Evolutionary conservation across 495 filamentous ascomycete species (phyloP).

Genomic region (Cenococcum geophilum): DNA sequence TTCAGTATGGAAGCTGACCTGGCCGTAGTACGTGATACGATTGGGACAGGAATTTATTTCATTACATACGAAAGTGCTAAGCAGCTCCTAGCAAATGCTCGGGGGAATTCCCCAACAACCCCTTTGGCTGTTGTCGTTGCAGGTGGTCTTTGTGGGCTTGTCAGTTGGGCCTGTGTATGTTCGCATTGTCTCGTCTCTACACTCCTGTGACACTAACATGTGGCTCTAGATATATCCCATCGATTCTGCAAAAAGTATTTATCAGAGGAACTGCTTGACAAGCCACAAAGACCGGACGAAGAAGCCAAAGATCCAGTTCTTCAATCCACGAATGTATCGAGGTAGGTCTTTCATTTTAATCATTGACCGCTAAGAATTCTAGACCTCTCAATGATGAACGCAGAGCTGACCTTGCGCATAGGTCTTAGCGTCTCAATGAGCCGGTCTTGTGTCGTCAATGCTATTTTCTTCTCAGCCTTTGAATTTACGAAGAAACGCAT

Average conservation of each 20-base stretch:
- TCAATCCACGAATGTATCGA: slow-evolving; percentile 64
- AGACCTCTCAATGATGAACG: neutral
- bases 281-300: slow-evolving; percentile 54
- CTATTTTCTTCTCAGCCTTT: slow-evolving; percentile 73
- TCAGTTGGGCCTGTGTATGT: slow-evolving; percentile 74
- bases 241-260: slow-evolving; percentile 76
- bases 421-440: slow-evolving; percentile 75
- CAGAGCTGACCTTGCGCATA: slow-evolving; percentile 26
- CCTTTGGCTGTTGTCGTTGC: slow-evolving; percentile 67
- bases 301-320: slow-evolving; percentile 64
- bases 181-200: neutral
- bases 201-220: neutral
- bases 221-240: slow-evolving; percentile 59
- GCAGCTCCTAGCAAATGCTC: slow-evolving; percentile 69
- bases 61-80: slow-evolving; percentile 87
- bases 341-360: slow-evolving; percentile 28
- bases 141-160: slow-evolving; percentile 71
- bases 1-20: neutral
- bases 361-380: slow-evolving; percentile 9
- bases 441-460: slow-evolving; percentile 65
- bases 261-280: slow-evolving; percentile 72
- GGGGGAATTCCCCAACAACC: slow-evolving; percentile 62
- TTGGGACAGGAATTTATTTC: slow-evolving; percentile 88
- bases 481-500: slow-evolving; percentile 69
- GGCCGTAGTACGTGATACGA: slow-evolving; percentile 64